Base-by-base conservation (phyloP, 129 eudicot species). In the Artemisia tridentata region DNA sequence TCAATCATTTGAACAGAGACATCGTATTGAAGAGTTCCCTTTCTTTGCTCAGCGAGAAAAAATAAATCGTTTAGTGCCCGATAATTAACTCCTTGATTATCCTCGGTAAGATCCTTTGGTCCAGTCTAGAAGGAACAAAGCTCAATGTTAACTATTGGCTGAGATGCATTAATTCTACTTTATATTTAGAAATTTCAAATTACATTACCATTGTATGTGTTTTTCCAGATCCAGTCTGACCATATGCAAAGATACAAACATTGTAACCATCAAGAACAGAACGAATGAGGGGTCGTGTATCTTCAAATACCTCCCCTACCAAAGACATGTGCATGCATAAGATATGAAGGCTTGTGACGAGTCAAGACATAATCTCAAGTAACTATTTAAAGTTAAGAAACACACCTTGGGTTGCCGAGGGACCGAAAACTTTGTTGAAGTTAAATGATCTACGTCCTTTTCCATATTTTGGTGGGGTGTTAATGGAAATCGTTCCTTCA, bases 161-260 rank as follows among this genome's bases (percentile, higher is more conserved):
- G 23, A 62, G 54, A 15, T 21, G 9, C 45, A 38, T 8, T 38
- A 8, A 6, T 38, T 7, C 45, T 38, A 38, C 45, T 38, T 38
- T 38, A 38, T 46, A 11, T 58, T 4, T 1, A 57, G n/a, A 58
- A 72, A 25, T 52, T 48, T 73, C 54, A 34, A 68, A 4, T 14
- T 12, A 73, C 59, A 78, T 61, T 79, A 92, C 98, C 98, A 92
- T 92, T 18, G 98, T 92, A 74, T 65, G 89, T n/a, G 98, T 92
- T 81, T 92, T 92, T 49, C 98, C 98, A 0, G 98, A 92, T 58
- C 98, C 98, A 43, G 98, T 92, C 75, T 92, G 98, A 23, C 98
- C 98, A 66, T 89, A 92, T 13, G 98, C 98, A 75, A 92, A 92
- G 71, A 93, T 89, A 80, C 97, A 93, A 38, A 93, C 96, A 71